phyloP scores from a whole-genome alignment of 1,284 basidiomycete species.

The Laetiporus sulphureus region DNA sequence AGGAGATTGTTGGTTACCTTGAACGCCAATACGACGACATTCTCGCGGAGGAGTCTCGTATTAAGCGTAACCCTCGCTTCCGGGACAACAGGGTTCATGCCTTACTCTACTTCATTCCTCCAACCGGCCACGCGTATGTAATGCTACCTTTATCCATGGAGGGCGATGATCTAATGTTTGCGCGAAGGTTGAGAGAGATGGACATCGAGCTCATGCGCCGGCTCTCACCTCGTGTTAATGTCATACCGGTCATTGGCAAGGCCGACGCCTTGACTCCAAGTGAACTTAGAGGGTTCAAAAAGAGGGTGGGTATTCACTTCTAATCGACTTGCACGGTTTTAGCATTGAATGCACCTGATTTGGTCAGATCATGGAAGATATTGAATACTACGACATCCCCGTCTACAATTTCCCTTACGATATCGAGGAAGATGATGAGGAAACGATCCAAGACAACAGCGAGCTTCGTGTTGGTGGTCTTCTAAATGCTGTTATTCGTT shows the following conservation, averaged over 20 bases:
- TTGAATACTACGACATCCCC: constrained; percentile 97
- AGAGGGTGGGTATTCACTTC: constrained; percentile 67
- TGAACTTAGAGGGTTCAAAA: constrained; percentile 94
- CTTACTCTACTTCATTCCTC: constrained; percentile 97
- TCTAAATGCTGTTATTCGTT: background rate
- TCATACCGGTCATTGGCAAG: constrained; percentile 98
- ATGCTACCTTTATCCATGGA: no score
- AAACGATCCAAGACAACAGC: constrained; percentile 96
- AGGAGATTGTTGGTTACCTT: constrained; percentile 94
- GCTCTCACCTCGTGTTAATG: constrained; percentile 94
- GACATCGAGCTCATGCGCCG: constrained; percentile 99
- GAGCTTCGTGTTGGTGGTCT: constrained; percentile 65
- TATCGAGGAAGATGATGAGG: constrained; percentile 98
- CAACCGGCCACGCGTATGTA: constrained; percentile 77
- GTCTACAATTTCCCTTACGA: constrained; percentile 99
- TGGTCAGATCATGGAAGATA: constrained; percentile 99
- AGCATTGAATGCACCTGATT: background rate
- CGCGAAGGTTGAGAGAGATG: constrained; percentile 89
- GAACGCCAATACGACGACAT: constrained; percentile 99
- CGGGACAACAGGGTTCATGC: constrained; percentile 97
- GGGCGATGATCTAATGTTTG: no score
- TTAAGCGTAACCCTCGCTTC: constrained; percentile 99
- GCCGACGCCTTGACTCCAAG: constrained; percentile 91
- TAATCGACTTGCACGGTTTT: no score
- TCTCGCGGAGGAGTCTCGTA: constrained; percentile 96